Evolutionary conservation across 2,329 filamentous ascomycete species (phyloP), one percentile per base, ranked within the genome.

Genomic region (Esteya vermicola): DNA sequence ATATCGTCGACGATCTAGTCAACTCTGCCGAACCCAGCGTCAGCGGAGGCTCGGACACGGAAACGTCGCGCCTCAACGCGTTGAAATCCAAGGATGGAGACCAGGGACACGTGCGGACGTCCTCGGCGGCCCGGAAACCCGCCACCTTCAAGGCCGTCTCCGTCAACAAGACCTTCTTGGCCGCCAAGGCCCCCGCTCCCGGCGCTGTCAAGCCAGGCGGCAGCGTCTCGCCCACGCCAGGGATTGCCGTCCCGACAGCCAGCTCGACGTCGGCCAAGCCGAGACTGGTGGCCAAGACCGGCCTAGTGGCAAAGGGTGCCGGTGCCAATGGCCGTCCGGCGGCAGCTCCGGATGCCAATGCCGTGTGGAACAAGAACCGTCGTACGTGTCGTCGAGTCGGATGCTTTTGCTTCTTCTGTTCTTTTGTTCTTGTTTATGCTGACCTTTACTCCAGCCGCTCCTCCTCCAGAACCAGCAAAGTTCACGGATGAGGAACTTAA

Each of bases 351-450:
- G 82, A 88, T 56, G 69, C 73, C 23, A 82, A 65, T 57, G 80
- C 72, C 39, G 83, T 93, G 31, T 93, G 85, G 85, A 93, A 91
- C 62, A 88, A 86, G 61, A 93, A 91, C 56, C 71, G 79, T 65
- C 81, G 83, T 81, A 72, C 56, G 78, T 64, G 12, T 7, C 9
- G 19, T 4, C 4, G 5, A 12, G 27, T 28, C 12, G 12, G 25
- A 31, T 4, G 18, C 33, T 23, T 16, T 25, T 19, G 7, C 22
- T 18, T 22, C 6, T 8, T 18, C 1, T 27, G 10, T 9, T 23
- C 19, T 12, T 12, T 19, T 16, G 9, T 12, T 3, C 26, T 4
- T 27, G 9, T 3, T 19, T 9, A n/a, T 20, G 2, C 23, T 4
- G 4, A n/a, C n/a, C 10, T 5, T 14, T 13, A 30, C 7, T 16